Evolutionary conservation across 176 grass and related monocot genomes (phyloP).

Genomic region (Musa schizocarpa): DNA sequence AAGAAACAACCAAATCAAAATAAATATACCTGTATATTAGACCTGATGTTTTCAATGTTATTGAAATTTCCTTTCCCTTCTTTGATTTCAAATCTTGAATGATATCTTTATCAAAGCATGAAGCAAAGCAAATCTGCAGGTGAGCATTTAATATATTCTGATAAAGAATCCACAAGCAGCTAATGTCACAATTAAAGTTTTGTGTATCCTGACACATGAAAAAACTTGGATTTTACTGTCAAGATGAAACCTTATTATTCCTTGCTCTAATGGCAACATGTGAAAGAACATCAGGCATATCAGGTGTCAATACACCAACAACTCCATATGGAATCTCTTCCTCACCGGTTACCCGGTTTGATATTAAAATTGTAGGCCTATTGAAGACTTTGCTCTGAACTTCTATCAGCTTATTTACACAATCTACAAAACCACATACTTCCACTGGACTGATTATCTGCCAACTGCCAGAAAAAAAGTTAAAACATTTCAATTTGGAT

Average conservation of each 20-base stretch:
- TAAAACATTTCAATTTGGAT: not conserved
- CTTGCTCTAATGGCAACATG: constrained; percentile 22
- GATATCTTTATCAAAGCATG: constrained; percentile 17
- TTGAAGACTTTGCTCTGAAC: constrained; percentile 19
- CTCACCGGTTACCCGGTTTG: constrained; percentile 7
- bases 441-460: constrained; percentile 17
- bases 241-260: constrained; percentile 13
- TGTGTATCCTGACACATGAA: not conserved
- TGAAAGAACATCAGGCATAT: constrained; percentile 25
- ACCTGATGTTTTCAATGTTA: not conserved
- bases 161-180: not conserved
- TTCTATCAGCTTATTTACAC: constrained; percentile 12
- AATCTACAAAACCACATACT: constrained; percentile 17
- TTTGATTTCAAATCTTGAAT: constrained; percentile 10
- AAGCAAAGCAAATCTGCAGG: constrained; percentile 11
- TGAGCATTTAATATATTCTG: not conserved
- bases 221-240: not conserved
- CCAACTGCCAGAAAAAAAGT: constrained; percentile 3
- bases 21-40: constrained; percentile 4
- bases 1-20: constrained; percentile 1
- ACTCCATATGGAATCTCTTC: constrained; percentile 21
- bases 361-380: constrained; percentile 11
- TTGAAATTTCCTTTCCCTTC: constrained; percentile 3
- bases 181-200: not conserved
- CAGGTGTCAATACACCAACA: constrained; percentile 17